Conservation (phyloP, 2,329 filamentous ascomycete species). For the Botrytis byssoidea region DNA sequence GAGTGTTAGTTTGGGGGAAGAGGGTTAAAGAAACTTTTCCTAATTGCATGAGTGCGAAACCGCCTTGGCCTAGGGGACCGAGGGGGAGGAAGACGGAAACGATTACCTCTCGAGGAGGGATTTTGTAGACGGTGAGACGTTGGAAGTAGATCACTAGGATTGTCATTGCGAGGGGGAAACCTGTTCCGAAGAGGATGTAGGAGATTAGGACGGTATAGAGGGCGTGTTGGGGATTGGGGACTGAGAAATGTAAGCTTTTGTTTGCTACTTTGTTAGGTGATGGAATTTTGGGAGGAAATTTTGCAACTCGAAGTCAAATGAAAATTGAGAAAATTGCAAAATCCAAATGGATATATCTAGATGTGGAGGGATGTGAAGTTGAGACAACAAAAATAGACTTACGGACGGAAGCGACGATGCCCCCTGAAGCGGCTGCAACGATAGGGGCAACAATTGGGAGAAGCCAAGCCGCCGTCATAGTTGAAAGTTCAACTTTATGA, state of each 20-base stretch:
- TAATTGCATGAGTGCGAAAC: slow-evolving; percentile 48
- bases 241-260: neutral
- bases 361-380: neutral
- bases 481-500: slow-evolving; percentile 47
- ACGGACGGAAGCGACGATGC: slow-evolving; percentile 57
- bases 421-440: slow-evolving; percentile 63
- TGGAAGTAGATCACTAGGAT: slow-evolving; percentile 69
- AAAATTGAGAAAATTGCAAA: neutral
- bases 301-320: no score
- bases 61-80: slow-evolving; percentile 65
- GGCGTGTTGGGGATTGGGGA: slow-evolving; percentile 55
- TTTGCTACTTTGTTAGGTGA: neutral
- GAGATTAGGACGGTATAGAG: slow-evolving; percentile 61
- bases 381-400: neutral
- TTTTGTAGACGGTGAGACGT: slow-evolving; percentile 62
- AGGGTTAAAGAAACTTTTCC: slow-evolving; percentile 48
- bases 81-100: slow-evolving; percentile 67
- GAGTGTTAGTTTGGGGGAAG: slow-evolving; percentile 41
- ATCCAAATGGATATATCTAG: neutral
- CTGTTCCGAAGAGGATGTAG: slow-evolving; percentile 69
- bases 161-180: slow-evolving; percentile 58
- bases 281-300: no score
- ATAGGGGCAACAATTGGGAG: slow-evolving; percentile 66
- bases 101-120: slow-evolving; percentile 65
- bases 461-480: slow-evolving; percentile 63